A percentile compares a stretch with the other conserved stretches of the same genome.
phyloP scores from a whole-genome alignment of 2,329 filamentous ascomycete species.

The Chrysoporthe cubensis region DNA sequence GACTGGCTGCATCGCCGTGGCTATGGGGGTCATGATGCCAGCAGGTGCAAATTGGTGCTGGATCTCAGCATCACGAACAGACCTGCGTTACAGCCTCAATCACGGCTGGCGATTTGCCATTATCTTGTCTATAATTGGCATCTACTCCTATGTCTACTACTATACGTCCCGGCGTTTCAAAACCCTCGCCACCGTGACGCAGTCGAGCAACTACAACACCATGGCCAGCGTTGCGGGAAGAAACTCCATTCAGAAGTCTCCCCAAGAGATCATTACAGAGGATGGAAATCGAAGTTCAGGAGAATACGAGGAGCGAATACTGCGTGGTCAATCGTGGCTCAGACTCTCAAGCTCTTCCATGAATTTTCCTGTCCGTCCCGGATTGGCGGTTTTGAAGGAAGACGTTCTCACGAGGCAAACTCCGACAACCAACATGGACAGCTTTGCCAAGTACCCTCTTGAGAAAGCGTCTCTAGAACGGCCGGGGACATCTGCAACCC shows the following conservation, averaged over 20 bases:
- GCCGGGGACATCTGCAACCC: conserved; percentile 2
- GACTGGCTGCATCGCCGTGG: conserved; percentile 40
- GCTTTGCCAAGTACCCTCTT: conserved; percentile 1
- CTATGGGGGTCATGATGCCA: conserved; percentile 37
- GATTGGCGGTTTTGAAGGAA: background rate
- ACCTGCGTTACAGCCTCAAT: conserved; percentile 47
- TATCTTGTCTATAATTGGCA: conserved; percentile 43
- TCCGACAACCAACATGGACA: background rate
- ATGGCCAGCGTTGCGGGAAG: conserved; percentile 1
- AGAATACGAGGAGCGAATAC: background rate
- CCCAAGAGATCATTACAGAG: background rate
- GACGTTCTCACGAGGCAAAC: background rate
- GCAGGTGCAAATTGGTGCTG: conserved; percentile 51
- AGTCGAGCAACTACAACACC: background rate
- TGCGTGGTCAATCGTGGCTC: conserved; percentile 11
- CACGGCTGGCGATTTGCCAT: conserved; percentile 51
- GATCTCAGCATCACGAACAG: conserved; percentile 42
- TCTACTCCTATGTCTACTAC: conserved; percentile 48
- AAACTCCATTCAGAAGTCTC: background rate
- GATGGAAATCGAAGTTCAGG: background rate
- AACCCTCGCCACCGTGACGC: conserved; percentile 15
- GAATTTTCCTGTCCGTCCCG: background rate
- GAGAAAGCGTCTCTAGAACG: conserved; percentile 23
- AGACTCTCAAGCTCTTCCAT: background rate
- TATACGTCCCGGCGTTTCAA: conserved; percentile 37